A percentile compares a stretch with the other conserved stretches of the same genome.
Evolutionary conservation across 2,329 filamentous ascomycete genomes (phyloP).

Genomic region (Ascocoryne sarcoides): DNA sequence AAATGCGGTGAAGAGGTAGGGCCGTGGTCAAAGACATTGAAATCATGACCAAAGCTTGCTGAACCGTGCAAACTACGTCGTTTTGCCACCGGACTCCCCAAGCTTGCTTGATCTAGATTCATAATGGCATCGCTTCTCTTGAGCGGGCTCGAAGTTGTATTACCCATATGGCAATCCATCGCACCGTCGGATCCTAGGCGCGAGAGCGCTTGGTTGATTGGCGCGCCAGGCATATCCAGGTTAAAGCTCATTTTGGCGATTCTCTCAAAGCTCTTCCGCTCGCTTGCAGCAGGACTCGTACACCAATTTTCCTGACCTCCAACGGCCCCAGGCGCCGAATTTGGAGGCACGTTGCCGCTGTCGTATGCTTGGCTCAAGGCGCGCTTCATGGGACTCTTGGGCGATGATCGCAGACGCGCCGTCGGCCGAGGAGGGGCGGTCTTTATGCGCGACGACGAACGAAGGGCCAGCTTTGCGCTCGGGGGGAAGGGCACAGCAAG

Average conservation of each 20-base stretch:
- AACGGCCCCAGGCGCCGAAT: conserved; percentile 11
- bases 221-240: conserved; percentile 40
- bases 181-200: conserved; percentile 41
- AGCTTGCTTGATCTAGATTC: conserved; percentile 70
- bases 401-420: conserved; percentile 59
- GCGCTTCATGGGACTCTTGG: conserved; percentile 74
- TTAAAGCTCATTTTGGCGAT: conserved; percentile 37
- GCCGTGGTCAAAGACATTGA: conserved; percentile 67
- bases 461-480: conserved; percentile 56
- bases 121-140: conserved; percentile 88
- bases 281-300: conserved; percentile 30
- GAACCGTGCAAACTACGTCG: conserved; percentile 77
- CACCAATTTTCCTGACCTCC: conserved; percentile 36
- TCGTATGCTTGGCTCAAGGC: conserved; percentile 59
- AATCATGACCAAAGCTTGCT: conserved; percentile 50
- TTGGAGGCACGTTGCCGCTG: conserved; percentile 54
- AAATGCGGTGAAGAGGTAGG: conserved; percentile 37
- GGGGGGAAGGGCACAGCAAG: conserved; percentile 58
- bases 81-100: conserved; percentile 84
- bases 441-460: conserved; percentile 52
- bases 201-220: conserved; percentile 41
- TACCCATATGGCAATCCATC: conserved; percentile 33
- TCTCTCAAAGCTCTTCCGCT: conserved; percentile 41
- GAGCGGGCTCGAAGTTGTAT: conserved; percentile 67
- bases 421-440: conserved; percentile 46